Evolutionary conservation across 2,329 filamentous ascomycete species (phyloP).

Genomic region (Cytospora leucostoma): DNA sequence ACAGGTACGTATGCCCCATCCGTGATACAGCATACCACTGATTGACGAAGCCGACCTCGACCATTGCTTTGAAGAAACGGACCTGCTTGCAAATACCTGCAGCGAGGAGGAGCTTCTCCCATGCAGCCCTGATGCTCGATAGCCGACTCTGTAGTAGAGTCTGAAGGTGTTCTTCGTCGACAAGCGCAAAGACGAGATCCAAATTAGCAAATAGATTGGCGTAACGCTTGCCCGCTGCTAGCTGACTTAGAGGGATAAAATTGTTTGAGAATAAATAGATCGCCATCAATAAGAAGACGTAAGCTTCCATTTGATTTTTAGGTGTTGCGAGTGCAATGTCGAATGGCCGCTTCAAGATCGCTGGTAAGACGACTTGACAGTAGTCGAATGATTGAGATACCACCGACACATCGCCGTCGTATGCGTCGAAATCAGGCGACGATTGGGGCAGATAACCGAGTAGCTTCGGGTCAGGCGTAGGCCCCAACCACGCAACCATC

Average conservation of each 20-base stretch:
- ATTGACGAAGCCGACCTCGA: not conserved
- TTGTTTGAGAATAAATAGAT: not conserved
- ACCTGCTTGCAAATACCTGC: not conserved
- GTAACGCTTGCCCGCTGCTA: not conserved
- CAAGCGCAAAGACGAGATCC: not conserved
- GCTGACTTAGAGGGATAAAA: too few species aligned
- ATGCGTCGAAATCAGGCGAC: not conserved
- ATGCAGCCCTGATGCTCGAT: slow-evolving; percentile 4
- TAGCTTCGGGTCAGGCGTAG: not conserved
- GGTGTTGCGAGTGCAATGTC: not conserved
- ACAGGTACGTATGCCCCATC: not conserved
- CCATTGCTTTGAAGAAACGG: not conserved
- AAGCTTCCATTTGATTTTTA: not conserved
- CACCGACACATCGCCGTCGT: not conserved
- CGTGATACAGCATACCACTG: not conserved
- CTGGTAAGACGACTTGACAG: not conserved
- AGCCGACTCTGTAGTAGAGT: not conserved
- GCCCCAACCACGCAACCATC: not conserved
- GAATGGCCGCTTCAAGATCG: not conserved
- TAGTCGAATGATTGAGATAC: not conserved
- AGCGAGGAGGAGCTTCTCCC: not conserved
- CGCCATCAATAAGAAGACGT: not conserved
- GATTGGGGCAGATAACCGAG: not conserved
- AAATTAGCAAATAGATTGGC: not conserved
- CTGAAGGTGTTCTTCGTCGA: not conserved